Evolutionary conservation across 2,329 filamentous ascomycete species (phyloP), one percentile per base, ranked within the genome.

Genomic region (Tolypocladium capitatum): DNA sequence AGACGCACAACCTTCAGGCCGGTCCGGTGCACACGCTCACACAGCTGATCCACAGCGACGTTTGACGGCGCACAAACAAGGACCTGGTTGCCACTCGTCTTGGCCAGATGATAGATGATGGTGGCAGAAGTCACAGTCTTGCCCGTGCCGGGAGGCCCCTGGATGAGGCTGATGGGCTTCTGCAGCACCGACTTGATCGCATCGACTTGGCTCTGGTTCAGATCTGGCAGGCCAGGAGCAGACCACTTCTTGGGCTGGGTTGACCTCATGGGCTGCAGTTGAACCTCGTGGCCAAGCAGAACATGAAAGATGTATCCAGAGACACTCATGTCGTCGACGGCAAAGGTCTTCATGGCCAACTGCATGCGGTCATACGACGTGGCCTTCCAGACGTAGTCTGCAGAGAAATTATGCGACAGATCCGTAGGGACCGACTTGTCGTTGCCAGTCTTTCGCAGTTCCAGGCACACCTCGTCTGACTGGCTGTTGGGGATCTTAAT

Each of bases 351-450:
- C 91, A 98, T 97, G 47, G 92, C 94, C 55, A 90, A 81, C 66
- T 98, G 92, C 92, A 98, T 98, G 53, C 92, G 90, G 61, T 98
- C 92, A 63, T 98, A 98, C 0, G 91, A 97, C 0, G 94, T 98
- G 14, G 94, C 92, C 65, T 98, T 98, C 92, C 92, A 98, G 48
- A 98, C 92, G 61, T 98, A 98, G 64, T 98, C 92, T 55, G 91
- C 92, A 16, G 89, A 95, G 68, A 98, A 98, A 66, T 96, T 95
- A 68, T 94, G 88, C 0, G 91, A 95, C 66, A 91, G 92, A 60
- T 98, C 91, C 0, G 88, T 95, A 0, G 92, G 92, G 1, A 97
- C 87, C 28, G 85, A 87, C 67, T 97, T 97, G 70, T 97, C 90
- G 62, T 94, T 94, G 52, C 88, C 90, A 53, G 92, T 91, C 59